Evolutionary conservation across 805 yeast genomes (phyloP), one percentile per base, ranked within the genome.

Genomic region (Candida ulmi): DNA sequence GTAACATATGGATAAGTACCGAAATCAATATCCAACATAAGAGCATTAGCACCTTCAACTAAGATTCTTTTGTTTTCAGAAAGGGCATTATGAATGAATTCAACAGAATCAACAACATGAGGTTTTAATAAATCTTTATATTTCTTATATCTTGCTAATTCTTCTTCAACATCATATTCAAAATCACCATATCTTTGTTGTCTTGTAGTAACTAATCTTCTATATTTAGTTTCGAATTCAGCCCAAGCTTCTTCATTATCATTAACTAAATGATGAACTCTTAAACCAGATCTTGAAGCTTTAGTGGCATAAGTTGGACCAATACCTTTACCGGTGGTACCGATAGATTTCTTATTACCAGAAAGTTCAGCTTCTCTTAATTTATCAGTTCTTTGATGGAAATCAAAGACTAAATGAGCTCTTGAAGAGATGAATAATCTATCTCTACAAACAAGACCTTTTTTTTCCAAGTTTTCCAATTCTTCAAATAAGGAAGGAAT

Each of bases 1-100:
- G 99, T 93, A 43, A 93, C 99, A 58, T 78, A 93, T 34, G 99
- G 99, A 62, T 91, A 93, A 43, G 99, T 93, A 66, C 99, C 99
- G 58, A 86, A 91, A 65, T 93, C 99, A 50, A 93, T 76, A 66
- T 93, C 99, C 62, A 93, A 78, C 97, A 93, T 88, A 51, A 93
- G 72, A 19, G 99, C 99, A 58, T 93, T 93, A 43, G 99, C 99
- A 63, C 99, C 99, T 72, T 93, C 99, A 42, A 93, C 83, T 50
- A 93, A 72, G 43, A 93, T 87, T 65, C 83, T 86, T 72, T 93
- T 91, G 55, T 87, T 82, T 19, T 70, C 71, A 37, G 69, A 69
- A 35, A 93, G 63, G 9, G 96, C 96, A 46, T 70, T 68, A 64
- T 85, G 90, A 71, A 85, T 82, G 65, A 81, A 85, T 18, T 78